A percentile compares a stretch with the other conserved stretches of the same genome.
phyloP scores from a whole-genome alignment of 2,329 filamentous ascomycete genomes.

The Didymella exigua region DNA sequence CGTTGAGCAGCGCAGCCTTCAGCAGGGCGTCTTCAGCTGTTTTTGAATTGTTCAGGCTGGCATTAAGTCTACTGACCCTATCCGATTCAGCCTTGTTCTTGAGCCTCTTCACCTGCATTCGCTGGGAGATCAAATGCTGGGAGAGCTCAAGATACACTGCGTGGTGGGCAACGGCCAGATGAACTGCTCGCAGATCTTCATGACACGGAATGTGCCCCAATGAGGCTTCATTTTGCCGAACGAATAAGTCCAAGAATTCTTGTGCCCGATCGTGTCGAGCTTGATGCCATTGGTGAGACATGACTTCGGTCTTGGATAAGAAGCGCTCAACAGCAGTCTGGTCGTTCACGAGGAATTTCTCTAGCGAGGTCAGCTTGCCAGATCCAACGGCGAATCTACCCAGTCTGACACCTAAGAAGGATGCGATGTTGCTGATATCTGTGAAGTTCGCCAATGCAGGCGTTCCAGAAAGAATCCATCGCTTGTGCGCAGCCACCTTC shows the following conservation, averaged over 20 bases:
- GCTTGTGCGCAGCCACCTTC: conserved; percentile 56
- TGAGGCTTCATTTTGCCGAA: conserved; percentile 49
- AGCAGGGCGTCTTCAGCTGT: conserved; percentile 61
- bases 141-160: conserved; percentile 62
- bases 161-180: conserved; percentile 55
- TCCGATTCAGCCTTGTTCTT: conserved; percentile 47
- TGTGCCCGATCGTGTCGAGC: conserved; percentile 60
- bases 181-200: conserved; percentile 53
- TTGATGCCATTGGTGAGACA: conserved; percentile 59
- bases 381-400: conserved; percentile 59
- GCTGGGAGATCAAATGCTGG: conserved; percentile 58
- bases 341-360: conserved; percentile 45
- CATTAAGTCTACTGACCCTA: conserved; percentile 49
- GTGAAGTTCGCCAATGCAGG: conserved; percentile 63
- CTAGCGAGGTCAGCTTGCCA: conserved; percentile 52
- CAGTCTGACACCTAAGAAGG: conserved; percentile 61
- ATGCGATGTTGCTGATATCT: conserved; percentile 64
- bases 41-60: conserved; percentile 53
- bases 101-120: conserved; percentile 54
- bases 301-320: conserved; percentile 56
- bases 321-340: conserved; percentile 60
- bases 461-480: conserved; percentile 69
- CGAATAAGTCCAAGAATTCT: conserved; percentile 60
- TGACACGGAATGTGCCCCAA: conserved; percentile 49
- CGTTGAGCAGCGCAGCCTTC: conserved; percentile 46